Evolutionary conservation across 2,329 filamentous ascomycete species (phyloP), one percentile per base, ranked within the genome.

Genomic region (Scedosporium aurantiacum): DNA sequence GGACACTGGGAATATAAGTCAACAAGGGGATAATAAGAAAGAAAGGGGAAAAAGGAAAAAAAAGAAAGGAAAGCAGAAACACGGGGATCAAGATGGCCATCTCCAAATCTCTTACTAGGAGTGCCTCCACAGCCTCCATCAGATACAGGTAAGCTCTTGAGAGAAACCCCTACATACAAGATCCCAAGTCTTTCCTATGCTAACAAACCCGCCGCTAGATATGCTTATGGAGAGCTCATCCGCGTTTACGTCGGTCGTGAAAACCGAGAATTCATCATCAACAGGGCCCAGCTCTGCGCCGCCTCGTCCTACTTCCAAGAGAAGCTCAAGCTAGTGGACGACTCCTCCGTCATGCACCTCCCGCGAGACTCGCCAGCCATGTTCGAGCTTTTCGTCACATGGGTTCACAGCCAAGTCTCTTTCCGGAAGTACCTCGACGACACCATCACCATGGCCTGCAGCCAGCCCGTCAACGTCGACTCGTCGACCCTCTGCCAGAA

Each of bases 351-450:
- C 5, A 67, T 75, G 40, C 76, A 74, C 74, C 71, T 77, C 5
- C 75, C 79, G 0, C 73, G 74, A 63, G 79, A 83, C 68, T 75
- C 75, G 1, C 71, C 79, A 18, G 72, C 77, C 67, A 80, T 81
- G 74, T 82, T 83, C 66, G 75, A 77, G 65, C 72, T 82, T 41
- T 82, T 82, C 66, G 73, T 79, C 52, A 71, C 80, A 54, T 82
- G 79, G 79, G 74, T 83, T 25, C 79, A 82, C 67, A 72, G 73
- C 21, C 73, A 73, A 4, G 67, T 68, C 28, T 68, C 69, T 27
- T 82, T 82, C 66, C 72, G 73, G 28, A 63, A 66, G 45, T 72
- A 77, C 63, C 71, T 82, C 63, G 77, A 79, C 63, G 68, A 73
- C 23, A 72, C 74, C 63, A 67, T 79, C 28, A 63, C 62, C 23